Evolutionary conservation across 257 asterid species (phyloP).

Genomic region (Leonotis leonurus): DNA sequence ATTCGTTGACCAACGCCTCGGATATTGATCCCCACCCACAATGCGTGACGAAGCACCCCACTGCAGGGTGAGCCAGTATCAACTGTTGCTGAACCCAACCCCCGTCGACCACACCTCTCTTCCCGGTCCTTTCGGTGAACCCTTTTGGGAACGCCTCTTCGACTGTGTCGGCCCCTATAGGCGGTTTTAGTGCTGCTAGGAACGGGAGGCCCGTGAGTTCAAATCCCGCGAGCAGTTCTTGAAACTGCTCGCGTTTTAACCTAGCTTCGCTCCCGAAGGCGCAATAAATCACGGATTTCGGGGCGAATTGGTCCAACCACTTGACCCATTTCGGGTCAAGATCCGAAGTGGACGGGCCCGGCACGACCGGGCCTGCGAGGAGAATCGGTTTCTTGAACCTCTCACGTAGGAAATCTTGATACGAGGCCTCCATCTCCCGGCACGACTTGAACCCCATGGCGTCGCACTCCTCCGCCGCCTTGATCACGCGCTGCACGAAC

Average conservation of each 20-base stretch:
- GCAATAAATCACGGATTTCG: constrained; percentile 29
- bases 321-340: constrained; percentile 17
- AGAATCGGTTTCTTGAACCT: constrained; percentile 24
- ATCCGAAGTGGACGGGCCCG: neutral
- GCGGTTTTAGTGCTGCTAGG: constrained; percentile 27
- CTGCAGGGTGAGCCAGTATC: constrained; percentile 27
- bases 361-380: constrained; percentile 30
- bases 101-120: constrained; percentile 28
- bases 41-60: constrained; percentile 45
- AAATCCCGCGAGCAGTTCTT: constrained; percentile 25
- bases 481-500: constrained; percentile 5
- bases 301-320: constrained; percentile 24
- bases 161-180: constrained; percentile 18
- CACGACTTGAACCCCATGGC: constrained; percentile 37
- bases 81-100: constrained; percentile 38
- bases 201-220: constrained; percentile 36
- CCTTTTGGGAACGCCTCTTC: constrained; percentile 37
- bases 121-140: constrained; percentile 10
- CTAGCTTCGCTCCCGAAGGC: constrained; percentile 42
- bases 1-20: constrained; percentile 33
- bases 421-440: constrained; percentile 26
- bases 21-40: constrained; percentile 37
- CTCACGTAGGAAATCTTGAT: constrained; percentile 17
- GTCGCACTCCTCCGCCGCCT: constrained; percentile 17
- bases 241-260: constrained; percentile 22